Percentiles rank a stretch among this genome's conserved stretches.
Conservation (phyloP, 371 early-diverging fungal species). For the Mucor racemosus region DNA sequence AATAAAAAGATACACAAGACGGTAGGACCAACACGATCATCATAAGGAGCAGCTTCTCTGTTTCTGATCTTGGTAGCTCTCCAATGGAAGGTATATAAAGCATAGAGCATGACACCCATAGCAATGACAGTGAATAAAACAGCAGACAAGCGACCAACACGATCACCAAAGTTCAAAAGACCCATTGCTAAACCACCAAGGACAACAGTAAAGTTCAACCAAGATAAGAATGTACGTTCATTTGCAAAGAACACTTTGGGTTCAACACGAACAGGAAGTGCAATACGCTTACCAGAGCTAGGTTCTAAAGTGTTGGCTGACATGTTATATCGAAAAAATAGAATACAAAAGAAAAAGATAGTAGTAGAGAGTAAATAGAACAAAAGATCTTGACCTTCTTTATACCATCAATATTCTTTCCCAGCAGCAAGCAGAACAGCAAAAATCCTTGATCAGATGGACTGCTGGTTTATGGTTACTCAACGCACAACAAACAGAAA, state of each 20-base stretch:
- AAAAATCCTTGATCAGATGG: too few relatives aligned
- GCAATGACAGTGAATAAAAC: slow-evolving; percentile 68
- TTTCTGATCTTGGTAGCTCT: slow-evolving; percentile 68
- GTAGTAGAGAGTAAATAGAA: too few relatives aligned
- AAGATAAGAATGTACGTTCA: slow-evolving; percentile 85
- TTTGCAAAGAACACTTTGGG: slow-evolving; percentile 60
- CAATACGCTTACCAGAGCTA: slow-evolving; percentile 54
- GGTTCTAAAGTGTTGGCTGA: slow-evolving; percentile 21
- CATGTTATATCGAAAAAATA: slow-evolving; percentile 1
- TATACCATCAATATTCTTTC: too few relatives aligned
- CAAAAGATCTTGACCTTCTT: slow-evolving; percentile 3
- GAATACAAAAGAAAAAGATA: background rate
- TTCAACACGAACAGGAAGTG: slow-evolving; percentile 83
- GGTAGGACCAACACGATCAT: slow-evolving; percentile 68
- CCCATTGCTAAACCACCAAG: slow-evolving; percentile 68
- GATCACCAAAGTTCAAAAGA: slow-evolving; percentile 70
- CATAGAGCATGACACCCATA: slow-evolving; percentile 75
- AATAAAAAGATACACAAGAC: slow-evolving; percentile 77
- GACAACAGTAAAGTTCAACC: slow-evolving; percentile 66
- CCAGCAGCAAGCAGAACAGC: too few relatives aligned
- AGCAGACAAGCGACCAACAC: slow-evolving; percentile 58
- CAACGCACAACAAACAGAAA: too few relatives aligned
- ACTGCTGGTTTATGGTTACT: too few relatives aligned
- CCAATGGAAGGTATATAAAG: slow-evolving; percentile 86
- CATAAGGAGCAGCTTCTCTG: slow-evolving; percentile 61